Evolutionary conservation across 2,329 filamentous ascomycete genomes (phyloP).

Genomic region (Eutypella sp.): DNA sequence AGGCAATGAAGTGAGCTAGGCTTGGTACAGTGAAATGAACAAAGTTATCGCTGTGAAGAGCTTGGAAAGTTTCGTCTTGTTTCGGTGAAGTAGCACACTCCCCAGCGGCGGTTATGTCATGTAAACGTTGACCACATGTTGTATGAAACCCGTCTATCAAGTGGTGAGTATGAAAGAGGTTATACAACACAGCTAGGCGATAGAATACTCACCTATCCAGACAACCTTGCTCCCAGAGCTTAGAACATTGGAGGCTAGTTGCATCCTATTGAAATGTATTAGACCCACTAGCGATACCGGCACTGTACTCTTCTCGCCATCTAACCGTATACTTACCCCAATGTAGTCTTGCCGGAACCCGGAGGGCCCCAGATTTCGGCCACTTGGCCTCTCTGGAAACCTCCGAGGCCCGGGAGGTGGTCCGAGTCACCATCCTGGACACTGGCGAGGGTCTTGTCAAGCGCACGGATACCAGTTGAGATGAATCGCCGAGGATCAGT

Average conservation of each 20-base stretch:
- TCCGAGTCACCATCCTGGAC: conserved; percentile 10
- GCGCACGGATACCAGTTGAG: conserved; percentile 48
- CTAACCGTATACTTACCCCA: conserved; percentile 56
- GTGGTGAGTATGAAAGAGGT: conserved; percentile 9
- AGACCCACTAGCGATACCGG: conserved; percentile 4
- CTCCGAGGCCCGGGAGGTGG: conserved; percentile 34
- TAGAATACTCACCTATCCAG: conserved; percentile 62
- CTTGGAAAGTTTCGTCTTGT: conserved; percentile 2
- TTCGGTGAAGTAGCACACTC: conserved; percentile 3
- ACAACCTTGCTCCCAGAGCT: conserved; percentile 58
- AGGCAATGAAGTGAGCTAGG: conserved; percentile 68
- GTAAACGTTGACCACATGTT: conserved; percentile 33
- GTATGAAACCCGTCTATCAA: conserved; percentile 40
- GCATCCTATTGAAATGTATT: conserved; percentile 51
- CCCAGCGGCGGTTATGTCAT: conserved; percentile 18
- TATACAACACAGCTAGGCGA: conserved; percentile 2
- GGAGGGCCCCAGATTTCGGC: conserved; percentile 86
- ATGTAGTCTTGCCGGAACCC: conserved; percentile 76
- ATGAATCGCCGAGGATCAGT: conserved; percentile 46
- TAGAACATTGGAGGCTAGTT: conserved; percentile 62
- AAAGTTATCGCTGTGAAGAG: conserved; percentile 28
- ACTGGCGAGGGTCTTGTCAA: conserved; percentile 46
- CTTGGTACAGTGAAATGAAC: conserved; percentile 49
- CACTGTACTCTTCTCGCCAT: neutral
- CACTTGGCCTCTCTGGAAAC: conserved; percentile 70